Percentiles rank a stretch among this genome's conserved stretches.
Evolutionary conservation across 2,329 filamentous ascomycete genomes (phyloP).

Genomic region (Diaporthe aspalathi): DNA sequence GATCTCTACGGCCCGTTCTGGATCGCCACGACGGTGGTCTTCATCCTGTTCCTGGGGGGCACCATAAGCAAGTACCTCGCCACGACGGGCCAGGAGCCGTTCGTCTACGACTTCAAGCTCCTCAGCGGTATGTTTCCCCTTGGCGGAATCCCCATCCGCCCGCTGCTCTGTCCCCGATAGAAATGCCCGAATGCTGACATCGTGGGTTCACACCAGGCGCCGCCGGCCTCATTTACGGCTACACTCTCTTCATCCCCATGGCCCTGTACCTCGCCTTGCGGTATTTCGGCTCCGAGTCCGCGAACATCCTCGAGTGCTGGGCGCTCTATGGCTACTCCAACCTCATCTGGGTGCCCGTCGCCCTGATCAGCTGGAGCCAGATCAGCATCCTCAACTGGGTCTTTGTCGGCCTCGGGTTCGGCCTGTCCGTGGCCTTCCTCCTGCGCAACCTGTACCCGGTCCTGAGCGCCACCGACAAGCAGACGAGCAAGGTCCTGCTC

Average conservation of each 20-base stretch:
- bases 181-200: slow-evolving; percentile 19
- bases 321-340: slow-evolving; percentile 97
- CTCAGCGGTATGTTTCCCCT: slow-evolving; percentile 74
- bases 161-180: neutral
- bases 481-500: slow-evolving; percentile 89
- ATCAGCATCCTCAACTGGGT: slow-evolving; percentile 90
- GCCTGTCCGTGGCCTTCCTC: slow-evolving; percentile 83
- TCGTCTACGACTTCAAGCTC: slow-evolving; percentile 91
- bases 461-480: slow-evolving; percentile 89
- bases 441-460: slow-evolving; percentile 91
- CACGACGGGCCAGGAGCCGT: slow-evolving; percentile 74
- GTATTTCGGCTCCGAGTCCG: slow-evolving; percentile 95
- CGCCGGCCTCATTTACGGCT: slow-evolving; percentile 93
- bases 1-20: slow-evolving; percentile 98
- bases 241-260: slow-evolving; percentile 88
- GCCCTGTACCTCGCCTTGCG: slow-evolving; percentile 87
- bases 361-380: slow-evolving; percentile 89
- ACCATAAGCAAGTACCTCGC: slow-evolving; percentile 94
- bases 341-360: slow-evolving; percentile 96
- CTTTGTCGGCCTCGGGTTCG: slow-evolving; percentile 90
- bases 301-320: slow-evolving; percentile 95
- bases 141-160: neutral
- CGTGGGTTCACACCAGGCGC: slow-evolving; percentile 64
- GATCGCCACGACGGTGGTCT: slow-evolving; percentile 97
- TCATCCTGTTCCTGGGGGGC: slow-evolving; percentile 94